Evolutionary conservation across 2,329 filamentous ascomycete species (phyloP).

Genomic region (Calonectria pseudoreteaudii): DNA sequence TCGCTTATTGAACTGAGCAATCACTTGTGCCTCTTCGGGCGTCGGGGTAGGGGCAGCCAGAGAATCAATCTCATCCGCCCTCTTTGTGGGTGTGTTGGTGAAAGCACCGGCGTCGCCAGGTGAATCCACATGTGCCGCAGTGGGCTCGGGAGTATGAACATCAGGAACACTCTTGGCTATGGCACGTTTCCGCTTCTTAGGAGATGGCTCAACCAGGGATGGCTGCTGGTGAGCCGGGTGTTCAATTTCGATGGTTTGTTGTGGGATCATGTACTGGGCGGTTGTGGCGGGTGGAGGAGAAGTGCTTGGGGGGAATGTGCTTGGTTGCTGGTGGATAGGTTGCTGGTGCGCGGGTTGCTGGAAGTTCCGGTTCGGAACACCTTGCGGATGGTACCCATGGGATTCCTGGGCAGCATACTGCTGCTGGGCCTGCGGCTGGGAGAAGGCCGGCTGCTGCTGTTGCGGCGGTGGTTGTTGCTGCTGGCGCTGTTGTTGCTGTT

Average conservation of each 20-base stretch:
- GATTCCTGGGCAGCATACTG: constrained; percentile 38
- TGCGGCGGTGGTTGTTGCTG: constrained; percentile 33
- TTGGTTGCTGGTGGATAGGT: constrained; percentile 36
- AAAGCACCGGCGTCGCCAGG: constrained; percentile 40
- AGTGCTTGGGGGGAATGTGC: constrained; percentile 30
- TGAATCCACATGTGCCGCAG: constrained; percentile 41
- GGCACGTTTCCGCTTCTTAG: constrained; percentile 54
- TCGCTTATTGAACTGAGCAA: constrained; percentile 54
- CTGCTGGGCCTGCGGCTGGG: constrained; percentile 35
- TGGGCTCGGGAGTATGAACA: constrained; percentile 42
- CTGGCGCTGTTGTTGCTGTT: constrained; percentile 34
- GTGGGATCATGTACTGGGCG: constrained; percentile 38
- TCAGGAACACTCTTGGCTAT: constrained; percentile 44
- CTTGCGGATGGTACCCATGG: constrained; percentile 31
- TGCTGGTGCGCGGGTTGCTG: constrained; percentile 38
- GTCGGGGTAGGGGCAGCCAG: constrained; percentile 47
- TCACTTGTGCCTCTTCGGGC: constrained; percentile 49
- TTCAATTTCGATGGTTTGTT: constrained; percentile 39
- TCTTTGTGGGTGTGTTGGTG: constrained; percentile 38
- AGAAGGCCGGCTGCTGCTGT: constrained; percentile 24
- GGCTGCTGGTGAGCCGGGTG: constrained; percentile 32
- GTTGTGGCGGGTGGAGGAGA: constrained; percentile 35
- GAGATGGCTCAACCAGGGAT: constrained; percentile 40
- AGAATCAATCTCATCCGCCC: constrained; percentile 50
- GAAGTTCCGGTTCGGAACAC: constrained; percentile 31